Conservation (phyloP, 78 protist species). For the Dictyostelium capitatum region DNA sequence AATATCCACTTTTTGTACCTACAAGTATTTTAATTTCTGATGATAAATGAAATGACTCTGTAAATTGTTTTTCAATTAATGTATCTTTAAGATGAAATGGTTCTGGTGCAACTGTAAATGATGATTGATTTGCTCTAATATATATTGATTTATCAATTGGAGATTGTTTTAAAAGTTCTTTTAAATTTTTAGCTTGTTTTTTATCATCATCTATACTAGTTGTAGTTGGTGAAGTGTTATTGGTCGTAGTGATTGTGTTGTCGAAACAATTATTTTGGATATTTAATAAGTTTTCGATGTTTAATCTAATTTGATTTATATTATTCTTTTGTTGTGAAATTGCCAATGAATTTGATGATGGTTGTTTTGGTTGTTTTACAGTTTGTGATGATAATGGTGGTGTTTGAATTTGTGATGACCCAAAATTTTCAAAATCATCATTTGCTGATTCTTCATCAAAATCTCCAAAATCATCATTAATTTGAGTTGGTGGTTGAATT, state of each 20-base stretch:
- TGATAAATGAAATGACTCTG: conserved; percentile 31
- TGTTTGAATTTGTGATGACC: neutral
- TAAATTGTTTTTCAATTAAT: conserved; percentile 40
- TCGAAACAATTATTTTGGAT: neutral
- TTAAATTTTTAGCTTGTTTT: neutral
- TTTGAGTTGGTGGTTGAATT: neutral
- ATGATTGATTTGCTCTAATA: conserved; percentile 35
- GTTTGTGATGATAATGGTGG: neutral
- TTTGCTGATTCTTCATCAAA: conserved; percentile 2
- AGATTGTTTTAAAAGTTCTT: conserved; percentile 20
- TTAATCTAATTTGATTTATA: neutral
- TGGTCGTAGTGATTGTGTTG: neutral
- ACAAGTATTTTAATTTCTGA: conserved; percentile 4
- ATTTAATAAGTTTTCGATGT: neutral
- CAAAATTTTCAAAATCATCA: conserved; percentile 31
- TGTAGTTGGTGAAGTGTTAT: neutral
- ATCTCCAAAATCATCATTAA: conserved; percentile 1
- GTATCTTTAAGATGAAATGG: conserved; percentile 42
- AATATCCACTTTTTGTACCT: neutral
- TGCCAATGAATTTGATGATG: neutral
- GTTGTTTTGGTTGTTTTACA: neutral
- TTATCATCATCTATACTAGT: neutral
- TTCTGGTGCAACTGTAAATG: conserved; percentile 41
- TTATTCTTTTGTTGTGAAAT: conserved; percentile 2
- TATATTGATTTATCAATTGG: conserved; percentile 31